Conservation (phyloP, 75 land plant species). For the Isoetes taiwanensis region DNA sequence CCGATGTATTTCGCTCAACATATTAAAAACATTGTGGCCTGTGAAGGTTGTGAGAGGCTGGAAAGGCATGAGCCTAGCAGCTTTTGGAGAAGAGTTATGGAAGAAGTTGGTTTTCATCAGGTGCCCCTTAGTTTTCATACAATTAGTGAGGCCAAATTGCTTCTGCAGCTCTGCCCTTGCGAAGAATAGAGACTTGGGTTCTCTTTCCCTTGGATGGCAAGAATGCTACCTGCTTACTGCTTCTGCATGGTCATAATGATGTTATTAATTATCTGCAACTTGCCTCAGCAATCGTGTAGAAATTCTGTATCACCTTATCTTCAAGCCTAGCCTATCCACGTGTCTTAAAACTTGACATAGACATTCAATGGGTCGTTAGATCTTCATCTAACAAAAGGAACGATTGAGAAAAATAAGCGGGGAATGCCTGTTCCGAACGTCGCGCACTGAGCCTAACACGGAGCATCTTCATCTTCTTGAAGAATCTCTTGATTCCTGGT, state of each 20-base stretch:
- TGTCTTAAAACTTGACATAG: no score
- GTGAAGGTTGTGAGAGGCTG: constrained; percentile 35
- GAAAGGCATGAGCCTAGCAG: constrained; percentile 39
- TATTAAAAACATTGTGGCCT: constrained; percentile 43
- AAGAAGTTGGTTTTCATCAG: constrained; percentile 32
- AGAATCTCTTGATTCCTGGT: no score
- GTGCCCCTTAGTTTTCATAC: constrained; percentile 43
- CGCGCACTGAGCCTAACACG: no score
- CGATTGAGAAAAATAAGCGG: no score
- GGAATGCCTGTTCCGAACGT: no score
- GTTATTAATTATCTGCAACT: no score
- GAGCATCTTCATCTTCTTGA: no score
- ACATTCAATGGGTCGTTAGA: no score
- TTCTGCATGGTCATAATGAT: constrained; percentile 12
- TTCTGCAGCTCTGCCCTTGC: constrained; percentile 46
- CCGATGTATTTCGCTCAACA: constrained; percentile 30
- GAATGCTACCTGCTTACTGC: constrained; percentile 17
- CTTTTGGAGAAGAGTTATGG: constrained; percentile 42
- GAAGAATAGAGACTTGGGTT: constrained; percentile 45
- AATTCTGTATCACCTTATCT: no score
- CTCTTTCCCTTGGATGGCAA: constrained; percentile 33
- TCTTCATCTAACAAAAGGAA: no score
- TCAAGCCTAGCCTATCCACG: no score
- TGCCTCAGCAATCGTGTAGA: no score
- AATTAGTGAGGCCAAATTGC: constrained; percentile 42